Conservation (phyloP, 306 rosid genomes). For the Gleditsia sinensis region DNA sequence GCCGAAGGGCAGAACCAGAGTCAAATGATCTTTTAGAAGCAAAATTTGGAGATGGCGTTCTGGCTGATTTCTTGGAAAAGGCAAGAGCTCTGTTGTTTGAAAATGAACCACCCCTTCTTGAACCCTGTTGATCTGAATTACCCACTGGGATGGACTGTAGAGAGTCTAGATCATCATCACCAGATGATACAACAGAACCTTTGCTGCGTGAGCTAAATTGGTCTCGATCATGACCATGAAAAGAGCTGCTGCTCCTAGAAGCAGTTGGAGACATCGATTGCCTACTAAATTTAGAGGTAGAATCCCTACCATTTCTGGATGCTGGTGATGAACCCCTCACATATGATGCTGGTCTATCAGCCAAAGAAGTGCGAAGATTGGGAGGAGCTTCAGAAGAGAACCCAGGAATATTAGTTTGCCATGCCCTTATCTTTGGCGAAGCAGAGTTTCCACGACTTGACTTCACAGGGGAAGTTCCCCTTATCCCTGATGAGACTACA, state of each 20-base stretch:
- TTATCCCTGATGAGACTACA: slow-evolving; percentile 51
- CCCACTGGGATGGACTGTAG: slow-evolving; percentile 67
- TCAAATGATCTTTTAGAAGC: slow-evolving; percentile 80
- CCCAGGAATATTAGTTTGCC: slow-evolving; percentile 89
- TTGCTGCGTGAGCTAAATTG: slow-evolving; percentile 73
- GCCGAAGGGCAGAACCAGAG: slow-evolving; percentile 74
- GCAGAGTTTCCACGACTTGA: slow-evolving; percentile 74
- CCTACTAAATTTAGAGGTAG: slow-evolving; percentile 57
- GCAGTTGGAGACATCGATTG: slow-evolving; percentile 86
- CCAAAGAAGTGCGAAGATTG: slow-evolving; percentile 82
- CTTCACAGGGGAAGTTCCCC: slow-evolving; percentile 78
- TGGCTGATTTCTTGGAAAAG: slow-evolving; percentile 61
- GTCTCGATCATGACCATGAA: slow-evolving; percentile 77
- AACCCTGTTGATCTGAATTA: slow-evolving; percentile 60
- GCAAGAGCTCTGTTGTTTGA: slow-evolving; percentile 60
- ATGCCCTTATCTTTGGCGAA: slow-evolving; percentile 83
- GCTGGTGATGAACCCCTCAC: slow-evolving; percentile 93
- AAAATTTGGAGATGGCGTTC: slow-evolving; percentile 57
- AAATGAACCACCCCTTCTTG: slow-evolving; percentile 51
- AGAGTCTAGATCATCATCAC: slow-evolving; percentile 80
- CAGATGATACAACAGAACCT: slow-evolving; percentile 82
- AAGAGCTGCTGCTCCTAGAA: slow-evolving; percentile 72
- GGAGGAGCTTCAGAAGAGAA: slow-evolving; percentile 87
- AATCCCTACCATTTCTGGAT: slow-evolving; percentile 63
- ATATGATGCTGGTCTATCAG: slow-evolving; percentile 81